These are phyloP conservation scores for Phaffia tasmanica DNA, from an alignment of 768 basidiomycete genomes.

Conservation along the genomic window DNA sequence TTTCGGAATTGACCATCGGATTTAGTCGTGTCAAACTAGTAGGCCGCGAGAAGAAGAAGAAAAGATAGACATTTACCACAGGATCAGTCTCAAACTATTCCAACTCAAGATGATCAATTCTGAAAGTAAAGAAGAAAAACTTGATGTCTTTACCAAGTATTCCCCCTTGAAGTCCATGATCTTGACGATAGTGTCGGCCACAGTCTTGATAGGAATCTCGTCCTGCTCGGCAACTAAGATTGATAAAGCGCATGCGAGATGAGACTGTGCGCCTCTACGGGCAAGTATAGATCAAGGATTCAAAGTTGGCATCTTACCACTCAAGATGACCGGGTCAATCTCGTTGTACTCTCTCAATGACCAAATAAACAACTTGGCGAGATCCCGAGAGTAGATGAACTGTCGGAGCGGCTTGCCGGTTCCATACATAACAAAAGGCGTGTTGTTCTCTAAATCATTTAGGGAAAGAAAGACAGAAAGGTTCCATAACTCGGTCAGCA, in stretches of 20 bases:
- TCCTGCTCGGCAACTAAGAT: constrained; percentile 73
- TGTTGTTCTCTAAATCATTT: constrained; percentile 53
- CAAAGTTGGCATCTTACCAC: constrained; percentile 44
- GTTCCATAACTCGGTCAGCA: not conserved
- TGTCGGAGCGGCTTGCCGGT: constrained; percentile 89
- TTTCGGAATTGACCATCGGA: constrained; percentile 94
- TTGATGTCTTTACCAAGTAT: constrained; percentile 48
- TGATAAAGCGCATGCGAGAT: not conserved
- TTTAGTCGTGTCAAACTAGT: constrained; percentile 67
- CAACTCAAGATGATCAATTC: not conserved
- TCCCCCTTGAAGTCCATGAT: constrained; percentile 67
- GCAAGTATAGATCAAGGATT: not conserved
- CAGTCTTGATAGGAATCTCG: constrained; percentile 82
- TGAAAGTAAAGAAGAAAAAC: not conserved
- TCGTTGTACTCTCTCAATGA: constrained; percentile 71
- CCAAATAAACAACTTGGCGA: constrained; percentile 93
- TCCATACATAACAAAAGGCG: constrained; percentile 76
- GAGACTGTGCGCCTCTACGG: not conserved
- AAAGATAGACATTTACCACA: not conserved
- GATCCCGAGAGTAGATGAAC: constrained; percentile 93
- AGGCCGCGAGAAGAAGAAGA: constrained; percentile 5
- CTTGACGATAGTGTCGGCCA: constrained; percentile 81
- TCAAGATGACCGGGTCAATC: constrained; percentile 85
- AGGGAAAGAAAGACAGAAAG: not conserved
- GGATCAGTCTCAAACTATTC: not conserved